Evolutionary conservation across 164 flowering plant species (phyloP), one percentile per base, ranked within the genome.

Genomic region (Umbilicus rupestris): DNA sequence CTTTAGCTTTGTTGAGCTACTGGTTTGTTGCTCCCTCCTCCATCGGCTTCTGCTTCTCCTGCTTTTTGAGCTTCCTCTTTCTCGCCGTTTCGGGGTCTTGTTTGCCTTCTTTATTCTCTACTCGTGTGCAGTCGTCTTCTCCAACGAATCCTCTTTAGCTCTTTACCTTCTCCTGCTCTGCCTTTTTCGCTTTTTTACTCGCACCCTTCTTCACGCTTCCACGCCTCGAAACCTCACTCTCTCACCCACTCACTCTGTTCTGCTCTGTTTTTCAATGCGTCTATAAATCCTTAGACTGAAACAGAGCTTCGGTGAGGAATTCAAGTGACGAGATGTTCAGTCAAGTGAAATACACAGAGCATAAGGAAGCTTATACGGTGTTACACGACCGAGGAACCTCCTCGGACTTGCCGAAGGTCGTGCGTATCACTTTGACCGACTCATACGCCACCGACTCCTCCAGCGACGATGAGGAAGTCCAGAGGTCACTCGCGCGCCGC

Each of bases 401-500:
- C 15, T 16, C 39, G 44, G 26, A 22, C 2, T 44, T 67, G 24
- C 79, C 81, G 1, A 73, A 77, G 65, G 55, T 78, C 7, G 84
- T 88, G 0, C 75, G 95, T 70, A 73, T 88, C 10, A 78, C 87
- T 1, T 81, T 86, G 31, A 82, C 83, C 2, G 95, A 88, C 67
- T 76, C 73, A 0, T 80, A 88, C 74, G 91, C 91, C 1, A 88
- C 95, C 7, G 95, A 88, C 69, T 85, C 91, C 6, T 85, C 89
- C 39, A 75, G 88, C 46, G 91, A 86, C 62, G 91, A 86, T 24
- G 95, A 88, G 15, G n/a, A 5, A 7, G 14, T 22, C 60, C 30
- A 29, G 0, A 26, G 52, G 31, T 39, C 12, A 31, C 64, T 50
- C 47, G 10, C 44, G 0, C 74, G 87, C 0, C 75, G 85, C 0